Base-by-base conservation (phyloP, 2,329 filamentous ascomycete species). In the Hirsutella rhossiliensis region DNA sequence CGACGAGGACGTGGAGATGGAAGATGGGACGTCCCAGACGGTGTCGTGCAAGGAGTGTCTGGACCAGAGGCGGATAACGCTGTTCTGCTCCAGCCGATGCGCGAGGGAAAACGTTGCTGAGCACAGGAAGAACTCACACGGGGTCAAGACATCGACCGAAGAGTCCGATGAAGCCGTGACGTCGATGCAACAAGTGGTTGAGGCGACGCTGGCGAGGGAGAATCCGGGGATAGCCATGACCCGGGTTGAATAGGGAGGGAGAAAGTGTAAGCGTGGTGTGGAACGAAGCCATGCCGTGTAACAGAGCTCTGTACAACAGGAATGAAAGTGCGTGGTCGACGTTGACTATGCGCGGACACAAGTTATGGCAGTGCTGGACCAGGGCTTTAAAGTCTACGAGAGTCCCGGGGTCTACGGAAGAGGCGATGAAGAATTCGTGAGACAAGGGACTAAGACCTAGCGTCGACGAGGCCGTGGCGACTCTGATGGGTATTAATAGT, bases 71-170 rank as follows among this genome's bases (percentile, higher is more conserved):
- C 53, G 57, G 18, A 54, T 59, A 19, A 61, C 62, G 0, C 41
- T 65, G 6, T 72, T 66, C 48, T 73, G 69, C 52, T 67, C 66
- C 8, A 50, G 57, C 28, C 53, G 57, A 28, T 73, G 69, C 50
- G 68, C 66, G n/a, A 54, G 52, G 19, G 40, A 28, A 12, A 68
- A 71, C 47, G 62, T 73, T 31, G 58, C 61, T 11, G 45, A 45
- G 20, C 69, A 73, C 50, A 56, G 65, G 18, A 59, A 63, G 11
- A 45, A 40, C 12, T 56, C 49, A 45, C 60, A 63, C 45, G 55
- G 52, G 2, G 57, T 58, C 2, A 54, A 56, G 42, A 53, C 54
- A 42, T 46, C 47, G 28, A 38, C 47, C 1, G 53, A 49, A 2
- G 56, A 57, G 19, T 46, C 51, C 13, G 47, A 46, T 42, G 47